Conservation (phyloP, 176 grass and related monocot species). For the Aegilops bicornis region DNA sequence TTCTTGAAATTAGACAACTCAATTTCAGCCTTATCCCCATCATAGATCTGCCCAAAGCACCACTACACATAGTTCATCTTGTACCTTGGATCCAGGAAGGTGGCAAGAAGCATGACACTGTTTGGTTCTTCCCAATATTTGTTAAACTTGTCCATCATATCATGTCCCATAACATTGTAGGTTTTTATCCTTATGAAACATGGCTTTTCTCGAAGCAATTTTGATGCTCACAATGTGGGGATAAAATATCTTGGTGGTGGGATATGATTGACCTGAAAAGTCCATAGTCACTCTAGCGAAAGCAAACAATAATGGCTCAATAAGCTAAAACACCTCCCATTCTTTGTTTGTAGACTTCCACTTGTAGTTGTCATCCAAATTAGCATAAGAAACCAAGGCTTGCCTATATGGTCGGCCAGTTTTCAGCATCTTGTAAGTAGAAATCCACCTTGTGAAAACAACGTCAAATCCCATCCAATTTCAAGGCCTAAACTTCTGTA, state of each 20-base stretch:
- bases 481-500: neutral
- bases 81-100: neutral
- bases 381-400: neutral
- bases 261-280: neutral
- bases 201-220: neutral
- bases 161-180: neutral
- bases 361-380: neutral
- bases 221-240: neutral
- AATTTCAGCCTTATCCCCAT: neutral
- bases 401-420: neutral
- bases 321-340: neutral
- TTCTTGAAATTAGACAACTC: neutral
- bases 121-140: neutral
- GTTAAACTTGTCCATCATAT: neutral
- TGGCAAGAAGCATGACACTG: constrained; percentile 2
- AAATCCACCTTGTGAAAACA: neutral
- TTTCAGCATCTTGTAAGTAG: neutral
- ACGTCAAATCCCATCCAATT: neutral
- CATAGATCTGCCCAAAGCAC: neutral
- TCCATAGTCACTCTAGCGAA: neutral
- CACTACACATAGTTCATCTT: neutral
- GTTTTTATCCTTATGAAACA: neutral
- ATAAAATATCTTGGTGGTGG: neutral
- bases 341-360: neutral
- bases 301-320: neutral